Percentiles rank a stretch among this genome's conserved stretches.
These are phyloP conservation scores for Penicillium subrubescens DNA, from an alignment of 495 filamentous ascomycete genomes.

Conservation along the genomic window DNA sequence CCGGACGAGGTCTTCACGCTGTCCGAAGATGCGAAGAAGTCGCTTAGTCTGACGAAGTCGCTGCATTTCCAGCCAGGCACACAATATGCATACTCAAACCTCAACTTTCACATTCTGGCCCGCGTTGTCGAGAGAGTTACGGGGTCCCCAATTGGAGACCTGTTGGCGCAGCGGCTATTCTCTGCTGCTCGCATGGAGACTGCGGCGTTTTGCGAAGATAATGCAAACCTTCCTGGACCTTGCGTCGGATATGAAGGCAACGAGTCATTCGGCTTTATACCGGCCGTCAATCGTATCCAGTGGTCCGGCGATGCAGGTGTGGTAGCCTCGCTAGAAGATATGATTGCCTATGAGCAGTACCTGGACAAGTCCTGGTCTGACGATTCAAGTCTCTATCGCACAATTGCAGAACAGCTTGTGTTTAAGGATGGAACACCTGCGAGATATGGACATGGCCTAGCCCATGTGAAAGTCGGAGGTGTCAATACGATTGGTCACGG, in stretches of 20 bases:
- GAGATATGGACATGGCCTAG: not conserved
- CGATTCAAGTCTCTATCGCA: conserved; percentile 1
- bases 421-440: not conserved
- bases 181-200: not conserved
- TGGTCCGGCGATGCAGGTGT: conserved; percentile 3
- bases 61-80: not conserved
- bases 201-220: not conserved
- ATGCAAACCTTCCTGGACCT: not conserved
- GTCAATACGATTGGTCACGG: not conserved
- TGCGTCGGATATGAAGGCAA: conserved; percentile 1
- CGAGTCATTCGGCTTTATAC: not conserved
- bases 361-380: not conserved
- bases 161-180: not conserved
- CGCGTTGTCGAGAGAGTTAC: not conserved
- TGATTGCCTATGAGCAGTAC: conserved; percentile 3
- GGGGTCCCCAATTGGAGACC: not conserved
- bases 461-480: not conserved
- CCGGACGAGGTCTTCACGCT: conserved; percentile 22
- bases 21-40: not conserved
- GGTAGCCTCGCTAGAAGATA: not conserved
- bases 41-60: not conserved
- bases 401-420: not conserved
- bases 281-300: conserved; percentile 16
- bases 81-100: not conserved
- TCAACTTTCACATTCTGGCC: not conserved